These are phyloP conservation scores for Middelhovenomyces tepae DNA, from an alignment of 805 yeast genomes.

Conservation along the genomic window DNA sequence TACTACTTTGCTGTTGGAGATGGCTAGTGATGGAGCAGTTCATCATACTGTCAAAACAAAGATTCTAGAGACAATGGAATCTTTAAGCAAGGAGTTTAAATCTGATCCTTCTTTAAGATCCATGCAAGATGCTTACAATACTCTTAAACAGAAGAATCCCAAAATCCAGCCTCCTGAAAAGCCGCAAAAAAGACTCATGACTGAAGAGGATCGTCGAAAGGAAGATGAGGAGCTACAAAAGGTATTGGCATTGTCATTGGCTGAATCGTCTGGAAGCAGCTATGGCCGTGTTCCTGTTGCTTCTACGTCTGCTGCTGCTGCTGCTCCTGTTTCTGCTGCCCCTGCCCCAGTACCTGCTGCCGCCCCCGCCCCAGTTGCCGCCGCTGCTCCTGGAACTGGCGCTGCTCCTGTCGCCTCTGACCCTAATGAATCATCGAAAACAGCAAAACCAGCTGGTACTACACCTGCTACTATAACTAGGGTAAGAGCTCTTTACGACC, in stretches of 20 bases:
- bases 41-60: conserved; percentile 61
- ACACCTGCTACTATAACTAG: conserved; percentile 40
- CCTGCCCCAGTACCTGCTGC: background rate
- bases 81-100: conserved; percentile 55
- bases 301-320: background rate
- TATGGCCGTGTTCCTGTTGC: background rate
- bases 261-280: background rate
- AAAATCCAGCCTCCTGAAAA: conserved; percentile 38
- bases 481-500: conserved; percentile 81
- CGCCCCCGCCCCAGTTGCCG: background rate
- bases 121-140: conserved; percentile 52
- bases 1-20: conserved; percentile 37
- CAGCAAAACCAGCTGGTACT: conserved; percentile 15
- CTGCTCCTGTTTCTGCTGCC: background rate
- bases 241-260: conserved; percentile 58
- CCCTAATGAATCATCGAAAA: conserved; percentile 2
- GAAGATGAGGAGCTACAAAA: conserved; percentile 78
- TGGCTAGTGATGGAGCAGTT: conserved; percentile 45
- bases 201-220: conserved; percentile 35
- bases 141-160: conserved; percentile 31
- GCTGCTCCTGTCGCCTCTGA: conserved; percentile 13
- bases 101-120: conserved; percentile 69
- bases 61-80: conserved; percentile 58
- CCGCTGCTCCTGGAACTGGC: conserved; percentile 13
- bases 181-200: conserved; percentile 48